phyloP scores from a whole-genome alignment of 345 rosid species.

The Dipteronia dyeriana region DNA sequence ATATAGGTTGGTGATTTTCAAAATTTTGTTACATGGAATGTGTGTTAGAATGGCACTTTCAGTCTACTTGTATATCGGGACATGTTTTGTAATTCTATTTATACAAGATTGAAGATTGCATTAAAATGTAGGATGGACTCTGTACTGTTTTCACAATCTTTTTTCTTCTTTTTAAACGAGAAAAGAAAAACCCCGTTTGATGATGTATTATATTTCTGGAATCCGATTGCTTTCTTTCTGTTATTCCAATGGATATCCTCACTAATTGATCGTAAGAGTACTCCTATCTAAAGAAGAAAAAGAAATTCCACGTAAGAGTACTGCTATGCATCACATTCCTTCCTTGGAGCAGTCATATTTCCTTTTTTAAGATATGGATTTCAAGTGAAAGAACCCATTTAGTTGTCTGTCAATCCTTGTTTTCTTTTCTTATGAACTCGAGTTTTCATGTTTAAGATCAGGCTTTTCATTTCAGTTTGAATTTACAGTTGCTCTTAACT shows the following conservation, averaged over 20 bases:
- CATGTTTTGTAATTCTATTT: not conserved
- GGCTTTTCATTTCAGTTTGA: slow-evolving; percentile 4
- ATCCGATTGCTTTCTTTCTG: not conserved
- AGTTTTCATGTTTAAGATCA: slow-evolving; percentile 5
- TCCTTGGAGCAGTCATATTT: not conserved
- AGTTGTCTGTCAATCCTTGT: not conserved
- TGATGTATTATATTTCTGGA: not conserved
- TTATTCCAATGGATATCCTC: not conserved
- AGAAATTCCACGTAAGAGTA: not conserved
- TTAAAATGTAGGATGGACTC: not conserved
- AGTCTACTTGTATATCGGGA: not conserved
- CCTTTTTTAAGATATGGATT: not conserved
- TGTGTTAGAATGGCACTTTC: not conserved
- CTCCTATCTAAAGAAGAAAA: not conserved
- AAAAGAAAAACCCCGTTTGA: not conserved
- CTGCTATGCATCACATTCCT: slow-evolving; percentile 8
- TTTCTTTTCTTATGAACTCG: not conserved
- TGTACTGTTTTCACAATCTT: not conserved
- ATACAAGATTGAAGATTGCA: not conserved
- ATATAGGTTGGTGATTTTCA: not conserved
- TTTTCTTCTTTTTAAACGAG: not conserved
- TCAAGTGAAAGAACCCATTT: not conserved
- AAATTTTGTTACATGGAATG: not conserved
- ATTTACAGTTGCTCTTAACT: slow-evolving; percentile 5
- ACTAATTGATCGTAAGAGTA: not conserved